phyloP scores from a whole-genome alignment of 768 basidiomycete species.

The Collybiopsis luxurians region DNA sequence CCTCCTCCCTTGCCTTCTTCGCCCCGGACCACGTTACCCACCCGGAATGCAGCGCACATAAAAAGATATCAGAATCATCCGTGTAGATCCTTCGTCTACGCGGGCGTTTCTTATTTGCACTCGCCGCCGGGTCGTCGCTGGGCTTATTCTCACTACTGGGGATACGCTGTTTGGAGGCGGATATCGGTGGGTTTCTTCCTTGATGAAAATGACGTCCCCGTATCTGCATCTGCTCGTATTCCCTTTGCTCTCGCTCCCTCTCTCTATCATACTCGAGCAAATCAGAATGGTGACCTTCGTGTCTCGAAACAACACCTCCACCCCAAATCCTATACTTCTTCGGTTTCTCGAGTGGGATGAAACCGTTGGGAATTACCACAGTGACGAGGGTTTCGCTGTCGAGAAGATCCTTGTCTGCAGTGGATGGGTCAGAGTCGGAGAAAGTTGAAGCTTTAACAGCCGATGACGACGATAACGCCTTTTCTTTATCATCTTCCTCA shows the following conservation, averaged over 20 bases:
- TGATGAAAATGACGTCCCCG: too few relatives aligned
- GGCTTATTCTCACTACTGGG: background rate
- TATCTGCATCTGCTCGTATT: background rate
- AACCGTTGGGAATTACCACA: constrained; percentile 56
- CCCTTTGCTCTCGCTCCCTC: constrained; percentile 15
- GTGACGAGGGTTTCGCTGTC: constrained; percentile 48
- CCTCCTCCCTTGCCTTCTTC: constrained; percentile 32
- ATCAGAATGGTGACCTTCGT: background rate
- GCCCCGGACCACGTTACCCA: constrained; percentile 47
- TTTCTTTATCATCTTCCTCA: constrained; percentile 10
- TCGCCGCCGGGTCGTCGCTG: background rate
- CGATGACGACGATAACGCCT: too few relatives aligned
- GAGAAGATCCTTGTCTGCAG: constrained; percentile 21
- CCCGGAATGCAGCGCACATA: constrained; percentile 69
- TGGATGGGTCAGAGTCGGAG: background rate
- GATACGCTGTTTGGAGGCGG: background rate
- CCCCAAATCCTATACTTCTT: constrained; percentile 63
- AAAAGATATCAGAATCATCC: constrained; percentile 71
- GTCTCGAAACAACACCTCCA: constrained; percentile 44
- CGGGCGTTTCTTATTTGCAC: background rate
- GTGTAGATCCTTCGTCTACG: constrained; percentile 63
- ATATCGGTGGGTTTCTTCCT: too few relatives aligned
- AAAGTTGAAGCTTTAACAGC: background rate
- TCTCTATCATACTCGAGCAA: background rate
- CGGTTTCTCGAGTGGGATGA: constrained; percentile 56